phyloP scores from a whole-genome alignment of 2,329 filamentous ascomycete genomes.

The Chaetomiaceae sp. region DNA sequence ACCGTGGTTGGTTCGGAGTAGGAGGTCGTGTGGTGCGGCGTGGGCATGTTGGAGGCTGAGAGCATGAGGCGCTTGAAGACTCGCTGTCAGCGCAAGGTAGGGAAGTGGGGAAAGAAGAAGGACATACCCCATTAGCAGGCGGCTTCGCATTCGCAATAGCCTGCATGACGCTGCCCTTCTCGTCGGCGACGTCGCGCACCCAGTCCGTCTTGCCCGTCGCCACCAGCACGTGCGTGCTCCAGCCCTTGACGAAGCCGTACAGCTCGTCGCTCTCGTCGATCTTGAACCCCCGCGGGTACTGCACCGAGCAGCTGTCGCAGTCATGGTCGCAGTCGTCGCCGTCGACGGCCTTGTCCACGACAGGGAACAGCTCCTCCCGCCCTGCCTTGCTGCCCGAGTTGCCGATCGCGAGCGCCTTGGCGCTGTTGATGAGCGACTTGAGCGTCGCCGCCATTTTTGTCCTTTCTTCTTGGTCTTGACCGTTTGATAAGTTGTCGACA shows the following conservation, averaged over 20 bases:
- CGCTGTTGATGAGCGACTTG: conserved; percentile 26
- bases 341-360: conserved; percentile 70
- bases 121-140: conserved; percentile 64
- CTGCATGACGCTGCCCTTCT: conserved; percentile 81
- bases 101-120: background rate
- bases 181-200: conserved; percentile 83
- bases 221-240: conserved; percentile 84
- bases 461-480: background rate
- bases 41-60: conserved; percentile 85
- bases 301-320: conserved; percentile 74
- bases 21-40: conserved; percentile 61
- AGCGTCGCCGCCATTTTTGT: conserved; percentile 18
- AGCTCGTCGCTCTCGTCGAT: conserved; percentile 74
- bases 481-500: background rate
- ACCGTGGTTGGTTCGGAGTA: conserved; percentile 71
- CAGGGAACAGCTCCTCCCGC: conserved; percentile 60
- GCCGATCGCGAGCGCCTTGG: conserved; percentile 27
- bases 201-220: conserved; percentile 96
- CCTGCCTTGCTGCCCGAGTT: conserved; percentile 26
- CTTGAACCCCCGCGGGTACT: conserved; percentile 67
- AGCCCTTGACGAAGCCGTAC: conserved; percentile 81
- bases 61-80: conserved; percentile 70
- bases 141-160: conserved; percentile 57
- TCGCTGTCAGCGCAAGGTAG: background rate
- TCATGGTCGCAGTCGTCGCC: conserved; percentile 87